Conservation (phyloP, 2,329 filamentous ascomycete genomes). For the Alternaria viburni region DNA sequence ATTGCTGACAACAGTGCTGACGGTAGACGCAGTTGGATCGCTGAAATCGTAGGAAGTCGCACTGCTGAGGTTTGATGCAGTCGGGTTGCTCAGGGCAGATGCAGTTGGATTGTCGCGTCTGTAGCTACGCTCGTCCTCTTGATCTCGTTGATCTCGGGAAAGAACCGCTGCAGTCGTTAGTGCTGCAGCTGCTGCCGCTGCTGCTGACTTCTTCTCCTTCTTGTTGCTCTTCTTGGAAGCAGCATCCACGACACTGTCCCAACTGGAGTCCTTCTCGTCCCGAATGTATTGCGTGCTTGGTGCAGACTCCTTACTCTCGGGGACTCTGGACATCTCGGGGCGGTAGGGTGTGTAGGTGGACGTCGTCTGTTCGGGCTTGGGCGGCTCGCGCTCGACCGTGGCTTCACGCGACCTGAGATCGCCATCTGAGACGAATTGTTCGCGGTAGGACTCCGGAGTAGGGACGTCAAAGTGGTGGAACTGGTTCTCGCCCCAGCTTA, state of each 20-base stretch:
- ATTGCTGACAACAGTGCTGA: background rate
- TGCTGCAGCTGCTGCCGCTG: constrained; percentile 23
- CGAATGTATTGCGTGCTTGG: constrained; percentile 40
- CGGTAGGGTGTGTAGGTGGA: constrained; percentile 41
- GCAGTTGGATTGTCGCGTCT: background rate
- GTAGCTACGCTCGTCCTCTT: constrained; percentile 15
- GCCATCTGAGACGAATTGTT: constrained; percentile 43
- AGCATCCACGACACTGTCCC: constrained; percentile 28
- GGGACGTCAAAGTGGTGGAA: constrained; percentile 55
- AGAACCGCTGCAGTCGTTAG: constrained; percentile 28
- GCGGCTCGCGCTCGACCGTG: constrained; percentile 47
- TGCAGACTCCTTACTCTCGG: constrained; percentile 29
- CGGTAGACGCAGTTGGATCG: background rate
- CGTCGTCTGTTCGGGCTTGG: constrained; percentile 36
- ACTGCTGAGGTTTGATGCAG: background rate
- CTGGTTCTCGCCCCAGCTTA: constrained; percentile 57
- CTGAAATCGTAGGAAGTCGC: background rate
- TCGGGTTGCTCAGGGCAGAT: constrained; percentile 28
- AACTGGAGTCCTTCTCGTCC: constrained; percentile 31
- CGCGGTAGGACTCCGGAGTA: constrained; percentile 53
- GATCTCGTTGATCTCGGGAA: constrained; percentile 25
- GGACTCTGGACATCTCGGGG: constrained; percentile 25
- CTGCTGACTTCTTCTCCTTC: constrained; percentile 39
- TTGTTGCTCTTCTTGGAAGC: constrained; percentile 40
- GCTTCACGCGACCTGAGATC: constrained; percentile 38